phyloP scores from a whole-genome alignment of 1,284 basidiomycete genomes.

The Apiotrichum akiyoshidainum region DNA sequence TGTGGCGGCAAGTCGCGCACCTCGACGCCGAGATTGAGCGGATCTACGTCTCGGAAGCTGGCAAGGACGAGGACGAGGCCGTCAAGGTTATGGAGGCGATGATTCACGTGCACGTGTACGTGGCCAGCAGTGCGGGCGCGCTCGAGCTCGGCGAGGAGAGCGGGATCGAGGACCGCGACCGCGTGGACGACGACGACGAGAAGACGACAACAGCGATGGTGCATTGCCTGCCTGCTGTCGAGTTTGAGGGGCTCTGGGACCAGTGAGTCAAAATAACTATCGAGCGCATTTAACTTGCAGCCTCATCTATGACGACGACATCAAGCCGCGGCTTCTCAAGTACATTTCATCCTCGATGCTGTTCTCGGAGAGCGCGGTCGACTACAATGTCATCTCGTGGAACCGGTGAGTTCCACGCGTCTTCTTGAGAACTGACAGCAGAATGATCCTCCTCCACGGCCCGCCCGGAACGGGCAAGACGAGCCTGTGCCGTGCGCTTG shows the following conservation, averaged over 20 bases:
- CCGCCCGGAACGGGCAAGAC: slow-evolving; percentile 99
- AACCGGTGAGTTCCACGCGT: slow-evolving; percentile 60
- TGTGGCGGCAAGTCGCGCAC: slow-evolving; percentile 57
- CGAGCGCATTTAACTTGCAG: slow-evolving; percentile 49
- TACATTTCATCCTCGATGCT: slow-evolving; percentile 92
- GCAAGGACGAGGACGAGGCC: slow-evolving; percentile 38
- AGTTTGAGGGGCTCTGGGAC: slow-evolving; percentile 83
- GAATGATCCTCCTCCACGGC: slow-evolving; percentile 86
- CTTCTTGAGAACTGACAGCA: slow-evolving; percentile 18
- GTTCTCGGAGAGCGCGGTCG: slow-evolving; percentile 82
- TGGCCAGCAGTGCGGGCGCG: neutral
- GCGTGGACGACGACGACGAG: slow-evolving; percentile 62
- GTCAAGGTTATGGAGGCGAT: slow-evolving; percentile 23
- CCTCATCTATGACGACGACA: slow-evolving; percentile 81
- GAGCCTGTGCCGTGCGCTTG: slow-evolving; percentile 85
- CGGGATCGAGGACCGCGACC: slow-evolving; percentile 35
- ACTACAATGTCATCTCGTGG: slow-evolving; percentile 91
- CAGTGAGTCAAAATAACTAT: slow-evolving; percentile 42
- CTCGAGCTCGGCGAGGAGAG: neutral
- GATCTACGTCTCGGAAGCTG: slow-evolving; percentile 67
- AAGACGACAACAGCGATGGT: slow-evolving; percentile 81
- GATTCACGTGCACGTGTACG: slow-evolving; percentile 82
- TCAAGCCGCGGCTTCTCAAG: slow-evolving; percentile 82
- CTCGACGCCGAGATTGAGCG: slow-evolving; percentile 71
- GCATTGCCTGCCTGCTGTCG: slow-evolving; percentile 74